Evolutionary conservation across 805 yeast species (phyloP).

Genomic region (Candida vaughaniae): DNA sequence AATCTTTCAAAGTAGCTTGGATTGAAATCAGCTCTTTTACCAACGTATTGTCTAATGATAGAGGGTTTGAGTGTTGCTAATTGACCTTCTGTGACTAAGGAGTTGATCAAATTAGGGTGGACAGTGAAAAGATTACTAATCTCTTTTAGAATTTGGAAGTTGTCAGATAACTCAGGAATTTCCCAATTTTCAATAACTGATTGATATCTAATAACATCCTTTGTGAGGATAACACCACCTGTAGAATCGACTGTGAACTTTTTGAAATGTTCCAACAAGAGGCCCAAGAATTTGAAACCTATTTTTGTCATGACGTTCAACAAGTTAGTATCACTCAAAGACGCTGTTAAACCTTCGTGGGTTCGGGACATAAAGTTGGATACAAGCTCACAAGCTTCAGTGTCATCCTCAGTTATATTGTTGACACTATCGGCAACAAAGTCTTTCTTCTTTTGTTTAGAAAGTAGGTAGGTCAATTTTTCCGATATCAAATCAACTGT

Average conservation of each 20-base stretch:
- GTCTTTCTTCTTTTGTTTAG: slow-evolving; percentile 76
- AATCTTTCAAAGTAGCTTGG: slow-evolving; percentile 50
- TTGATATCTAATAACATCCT: slow-evolving; percentile 79
- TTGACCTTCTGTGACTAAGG: slow-evolving; percentile 80
- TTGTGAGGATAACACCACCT: slow-evolving; percentile 81
- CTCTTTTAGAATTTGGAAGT: slow-evolving; percentile 71
- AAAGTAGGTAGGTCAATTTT: slow-evolving; percentile 45
- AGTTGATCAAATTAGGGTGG: slow-evolving; percentile 73
- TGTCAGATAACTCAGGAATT: slow-evolving; percentile 56
- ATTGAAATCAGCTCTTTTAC: slow-evolving; percentile 69
- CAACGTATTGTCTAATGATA: slow-evolving; percentile 62
- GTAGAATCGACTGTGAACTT: slow-evolving; percentile 73
- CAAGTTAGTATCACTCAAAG: slow-evolving; percentile 45
- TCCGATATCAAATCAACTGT: slow-evolving; percentile 52
- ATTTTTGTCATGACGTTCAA: slow-evolving; percentile 50
- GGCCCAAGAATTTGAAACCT: slow-evolving; percentile 57
- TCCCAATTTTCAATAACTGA: slow-evolving; percentile 66
- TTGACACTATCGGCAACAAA: slow-evolving; percentile 47
- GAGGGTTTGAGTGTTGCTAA: slow-evolving; percentile 62
- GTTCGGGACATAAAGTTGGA: slow-evolving; percentile 50
- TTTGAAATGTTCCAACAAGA: slow-evolving; percentile 68
- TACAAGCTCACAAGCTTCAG: slow-evolving; percentile 67
- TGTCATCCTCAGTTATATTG: slow-evolving; percentile 47
- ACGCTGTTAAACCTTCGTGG: slow-evolving; percentile 36
- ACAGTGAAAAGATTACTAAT: slow-evolving; percentile 83